A percentile compares a stretch with the other conserved stretches of the same genome.
phyloP scores from a whole-genome alignment of 2,329 filamentous ascomycete genomes.

The Hymenoscyphus repandus region DNA sequence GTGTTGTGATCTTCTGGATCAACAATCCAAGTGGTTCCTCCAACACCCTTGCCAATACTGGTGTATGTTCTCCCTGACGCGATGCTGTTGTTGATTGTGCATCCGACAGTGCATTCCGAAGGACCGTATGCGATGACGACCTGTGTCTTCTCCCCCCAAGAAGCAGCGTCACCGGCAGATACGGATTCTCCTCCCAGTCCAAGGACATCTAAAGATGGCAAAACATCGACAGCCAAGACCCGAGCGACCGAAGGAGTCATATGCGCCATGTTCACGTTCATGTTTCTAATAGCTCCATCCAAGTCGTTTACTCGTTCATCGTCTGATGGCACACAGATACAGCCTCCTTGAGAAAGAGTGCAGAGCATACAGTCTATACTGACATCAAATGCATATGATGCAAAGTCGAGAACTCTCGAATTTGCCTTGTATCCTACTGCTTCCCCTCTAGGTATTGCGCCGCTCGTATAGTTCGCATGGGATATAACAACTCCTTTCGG shows the following conservation, averaged over 20 bases:
- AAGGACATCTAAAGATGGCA: slow-evolving; percentile 19
- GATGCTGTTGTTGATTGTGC: slow-evolving; percentile 10
- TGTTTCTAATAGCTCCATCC: slow-evolving; percentile 21
- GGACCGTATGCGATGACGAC: slow-evolving; percentile 40
- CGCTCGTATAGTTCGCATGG: neutral
- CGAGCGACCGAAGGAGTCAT: slow-evolving; percentile 25
- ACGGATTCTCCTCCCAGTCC: slow-evolving; percentile 28
- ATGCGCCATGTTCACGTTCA: slow-evolving; percentile 18
- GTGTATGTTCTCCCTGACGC: neutral
- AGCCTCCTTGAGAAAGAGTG: slow-evolving; percentile 30
- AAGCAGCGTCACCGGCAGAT: slow-evolving; percentile 33
- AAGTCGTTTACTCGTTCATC: slow-evolving; percentile 34
- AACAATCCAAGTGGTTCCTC: slow-evolving; percentile 33
- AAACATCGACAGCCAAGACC: slow-evolving; percentile 13
- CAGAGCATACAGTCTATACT: slow-evolving; percentile 30
- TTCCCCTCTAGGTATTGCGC: neutral
- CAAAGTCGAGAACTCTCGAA: slow-evolving; percentile 8
- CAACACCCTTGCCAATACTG: slow-evolving; percentile 14
- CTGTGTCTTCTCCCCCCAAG: slow-evolving; percentile 32
- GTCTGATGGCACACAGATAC: slow-evolving; percentile 36
- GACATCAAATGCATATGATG: slow-evolving; percentile 28
- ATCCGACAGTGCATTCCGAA: slow-evolving; percentile 15
- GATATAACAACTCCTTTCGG: slow-evolving; percentile 16
- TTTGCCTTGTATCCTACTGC: slow-evolving; percentile 1
- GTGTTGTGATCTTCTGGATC: slow-evolving; percentile 10